Evolutionary conservation across 148 eudicot species (phyloP).

Genomic region (Silene conica): DNA sequence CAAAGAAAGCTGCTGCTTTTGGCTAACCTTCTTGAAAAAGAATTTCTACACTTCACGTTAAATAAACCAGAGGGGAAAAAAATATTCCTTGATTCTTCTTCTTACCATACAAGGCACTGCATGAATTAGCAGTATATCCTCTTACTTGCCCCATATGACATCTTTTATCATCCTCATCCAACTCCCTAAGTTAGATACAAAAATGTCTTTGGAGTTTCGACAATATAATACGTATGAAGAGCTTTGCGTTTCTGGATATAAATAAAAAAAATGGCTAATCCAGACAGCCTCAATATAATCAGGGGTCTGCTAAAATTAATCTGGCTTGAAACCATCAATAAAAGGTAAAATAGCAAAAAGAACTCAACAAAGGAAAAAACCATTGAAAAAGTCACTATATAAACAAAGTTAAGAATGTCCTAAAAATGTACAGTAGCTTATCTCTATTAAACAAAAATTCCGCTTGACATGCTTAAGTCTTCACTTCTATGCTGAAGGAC

Average conservation of each 20-base stretch:
- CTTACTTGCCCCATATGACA: slow-evolving; percentile 28
- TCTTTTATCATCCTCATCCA: neutral
- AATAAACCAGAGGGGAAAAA: slow-evolving; percentile 8
- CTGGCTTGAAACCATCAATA: neutral
- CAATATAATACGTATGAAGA: neutral
- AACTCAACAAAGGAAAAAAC: neutral
- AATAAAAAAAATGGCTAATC: neutral
- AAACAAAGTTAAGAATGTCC: neutral
- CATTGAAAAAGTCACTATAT: neutral
- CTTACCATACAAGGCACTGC: slow-evolving; percentile 18
- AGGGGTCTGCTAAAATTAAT: neutral
- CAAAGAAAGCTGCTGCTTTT: slow-evolving; percentile 15
- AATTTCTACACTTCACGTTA: slow-evolving; percentile 30
- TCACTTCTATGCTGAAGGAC: neutral
- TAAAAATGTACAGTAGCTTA: too few species aligned
- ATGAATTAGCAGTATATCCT: neutral
- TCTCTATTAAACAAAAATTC: neutral
- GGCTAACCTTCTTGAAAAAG: slow-evolving; percentile 16
- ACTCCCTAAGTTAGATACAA: slow-evolving; percentile 11
- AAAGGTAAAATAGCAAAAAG: neutral
- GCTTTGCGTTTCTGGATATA: neutral
- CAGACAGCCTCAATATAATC: neutral
- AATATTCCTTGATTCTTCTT: slow-evolving; percentile 14
- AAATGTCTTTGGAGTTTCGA: neutral
- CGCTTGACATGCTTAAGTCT: slow-evolving; percentile 7